A percentile compares a stretch with the other conserved stretches of the same genome.
These are phyloP conservation scores for Centella asiatica DNA, from an alignment of 129 eudicot genomes.

Conservation along the genomic window DNA sequence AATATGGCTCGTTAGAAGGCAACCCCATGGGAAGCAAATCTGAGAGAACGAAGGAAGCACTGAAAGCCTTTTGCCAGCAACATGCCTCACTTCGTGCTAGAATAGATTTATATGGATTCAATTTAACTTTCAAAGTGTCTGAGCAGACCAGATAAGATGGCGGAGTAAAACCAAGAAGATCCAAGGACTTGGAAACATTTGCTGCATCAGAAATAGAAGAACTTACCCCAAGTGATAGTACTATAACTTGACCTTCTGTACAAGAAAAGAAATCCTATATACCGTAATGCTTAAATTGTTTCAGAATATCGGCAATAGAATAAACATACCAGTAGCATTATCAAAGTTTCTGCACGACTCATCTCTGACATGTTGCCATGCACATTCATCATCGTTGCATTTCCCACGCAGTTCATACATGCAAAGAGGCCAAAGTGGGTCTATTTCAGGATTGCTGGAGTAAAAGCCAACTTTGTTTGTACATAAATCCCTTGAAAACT, in stretches of 20 bases:
- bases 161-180: constrained; percentile 35
- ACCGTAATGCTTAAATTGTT: background rate
- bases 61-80: constrained; percentile 48
- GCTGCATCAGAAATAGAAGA: constrained; percentile 4
- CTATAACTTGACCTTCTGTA: constrained; percentile 36
- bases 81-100: constrained; percentile 31
- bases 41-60: constrained; percentile 56
- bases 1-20: constrained; percentile 34
- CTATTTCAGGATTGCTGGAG: constrained; percentile 37
- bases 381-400: constrained; percentile 74
- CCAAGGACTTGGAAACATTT: constrained; percentile 17
- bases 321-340: constrained; percentile 9
- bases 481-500: constrained; percentile 21
- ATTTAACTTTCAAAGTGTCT: constrained; percentile 41
- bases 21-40: constrained; percentile 35
- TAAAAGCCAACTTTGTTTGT: constrained; percentile 40
- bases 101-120: constrained; percentile 26
- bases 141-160: constrained; percentile 56
- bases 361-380: constrained; percentile 65
- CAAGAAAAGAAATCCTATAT: constrained; percentile 5
- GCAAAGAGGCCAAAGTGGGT: constrained; percentile 77
- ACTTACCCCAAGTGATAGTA: constrained; percentile 4
- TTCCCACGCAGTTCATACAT: constrained; percentile 74
- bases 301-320: background rate
- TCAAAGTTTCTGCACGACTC: constrained; percentile 24